Evolutionary conservation across 129 eudicot genomes (phyloP), one percentile per base, ranked within the genome.

Genomic region (Tagetes patula): DNA sequence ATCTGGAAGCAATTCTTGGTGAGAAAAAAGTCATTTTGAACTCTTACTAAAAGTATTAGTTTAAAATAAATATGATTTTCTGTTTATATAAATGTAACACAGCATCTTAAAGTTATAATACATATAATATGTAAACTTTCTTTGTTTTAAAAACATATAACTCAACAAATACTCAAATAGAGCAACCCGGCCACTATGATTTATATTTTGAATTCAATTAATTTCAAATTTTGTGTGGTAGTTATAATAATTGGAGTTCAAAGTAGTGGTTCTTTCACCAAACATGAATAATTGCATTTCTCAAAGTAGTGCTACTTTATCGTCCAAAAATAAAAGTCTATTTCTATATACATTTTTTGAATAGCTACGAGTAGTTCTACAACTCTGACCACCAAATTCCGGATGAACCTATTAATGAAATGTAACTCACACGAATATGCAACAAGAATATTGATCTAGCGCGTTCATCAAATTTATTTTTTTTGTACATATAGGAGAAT

Each of bases 261-360:
- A 4, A 37, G 64, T 64, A 9, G 45, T 53, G 65, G 43, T 65
- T 65, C 77, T 73, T 61, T 45, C 46, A 8, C 52, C 65, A 62
- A 43, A 32, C 62, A 12, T 13, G 52, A 40, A 60, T 77, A 47
- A 70, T 77, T 77, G 61, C 61, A 14, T 76, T 11, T 36, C 38
- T 42, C 59, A 27, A 75, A 10, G 56, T 61, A 45, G 40, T 64
- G 8, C 71, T 8, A 46, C 65, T 64, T 70, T 58, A 32, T 32
- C 39, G 38, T 56, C 37, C 62, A 3, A 31, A 27, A 7, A 5
- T 27, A 6, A 56, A 53, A n/a, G 60, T 53, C 1, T 20, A 20
- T 20, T 20, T 20, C 27, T 20, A 20, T 20, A 20, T 20, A 20
- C 27, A 20, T 20, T 20, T 20, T 20, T 20, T 20, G 27, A 20